Base-by-base conservation (phyloP, 306 rosid genomes). In the Medicago lupulina region DNA sequence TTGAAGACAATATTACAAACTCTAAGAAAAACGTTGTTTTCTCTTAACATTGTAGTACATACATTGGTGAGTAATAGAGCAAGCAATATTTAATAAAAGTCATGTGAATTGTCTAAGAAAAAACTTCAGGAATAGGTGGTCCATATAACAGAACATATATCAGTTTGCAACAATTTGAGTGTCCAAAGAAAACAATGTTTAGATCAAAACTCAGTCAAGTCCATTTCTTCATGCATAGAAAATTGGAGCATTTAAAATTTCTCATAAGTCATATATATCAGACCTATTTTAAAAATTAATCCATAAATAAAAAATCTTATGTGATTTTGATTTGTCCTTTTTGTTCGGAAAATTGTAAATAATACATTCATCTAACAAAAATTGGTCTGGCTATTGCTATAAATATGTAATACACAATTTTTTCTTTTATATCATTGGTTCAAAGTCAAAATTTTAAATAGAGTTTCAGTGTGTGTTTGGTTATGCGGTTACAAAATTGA, bases 121-220 rank as follows among this genome's bases (percentile, higher is more conserved):
- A 44, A 58, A 53, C 51, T 53, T 72, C 18, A 39, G 79, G 36
- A 61, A 31, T 73, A 74, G 46, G 83, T 80, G 83, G 83, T 80
- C 80, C 77, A 51, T 23, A 44, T 23, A 44, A 41, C 46, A 31
- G 10, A 72, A 31, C 62, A 54, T 25, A 43, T 23, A 53, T 74
- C 15, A 38, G 76, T 58, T 58, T 13, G 17, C 74, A 46, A 74
- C 76, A 21, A 10, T 74, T 39, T 62, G 18, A 68, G 67, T 13
- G 64, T 69, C 77, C 61, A 50, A 73, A 66, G 51, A 49, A 18
- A 68, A 62, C 16, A 44, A 51, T 62, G 74, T 11, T 63, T 50
- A 9, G 12, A 51, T 70, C 61, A 67, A 80, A 74, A 1, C 38
- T 80, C 63, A 49, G 76, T 74, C 47, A 74, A 51, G 64, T 80